phyloP scores from a whole-genome alignment of 331 rosid species.

The Malus hybrid region DNA sequence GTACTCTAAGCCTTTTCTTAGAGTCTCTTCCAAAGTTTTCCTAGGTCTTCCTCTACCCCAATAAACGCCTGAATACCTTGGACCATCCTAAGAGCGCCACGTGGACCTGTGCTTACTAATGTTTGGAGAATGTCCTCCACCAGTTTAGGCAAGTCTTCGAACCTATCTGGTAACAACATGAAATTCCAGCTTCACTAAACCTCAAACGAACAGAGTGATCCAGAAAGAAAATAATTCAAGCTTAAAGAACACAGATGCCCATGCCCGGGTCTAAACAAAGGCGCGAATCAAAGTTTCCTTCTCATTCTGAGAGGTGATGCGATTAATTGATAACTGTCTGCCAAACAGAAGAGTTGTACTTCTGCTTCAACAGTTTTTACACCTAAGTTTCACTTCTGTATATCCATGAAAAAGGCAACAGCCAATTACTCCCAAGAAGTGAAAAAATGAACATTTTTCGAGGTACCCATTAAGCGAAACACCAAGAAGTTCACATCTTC shows the following conservation, averaged over 20 bases:
- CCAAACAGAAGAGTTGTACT: no score
- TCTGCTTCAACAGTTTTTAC: no score
- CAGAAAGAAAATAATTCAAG: no score
- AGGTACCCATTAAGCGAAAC: background rate
- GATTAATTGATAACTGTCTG: no score
- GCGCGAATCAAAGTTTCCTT: no score
- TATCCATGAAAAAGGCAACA: background rate
- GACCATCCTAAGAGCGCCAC: constrained; percentile 77
- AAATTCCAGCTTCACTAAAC: constrained; percentile 8
- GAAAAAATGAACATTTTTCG: background rate
- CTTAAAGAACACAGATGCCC: no score
- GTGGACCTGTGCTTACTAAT: constrained; percentile 76
- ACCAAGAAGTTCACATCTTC: background rate
- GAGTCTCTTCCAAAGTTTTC: no score
- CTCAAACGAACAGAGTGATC: background rate
- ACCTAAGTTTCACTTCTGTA: background rate
- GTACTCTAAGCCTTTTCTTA: no score
- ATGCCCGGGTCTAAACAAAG: no score
- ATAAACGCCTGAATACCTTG: constrained; percentile 87
- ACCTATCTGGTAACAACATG: constrained; percentile 44
- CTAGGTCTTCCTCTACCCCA: no score
- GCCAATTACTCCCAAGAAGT: background rate
- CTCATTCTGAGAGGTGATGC: no score
- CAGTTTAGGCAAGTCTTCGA: constrained; percentile 68
- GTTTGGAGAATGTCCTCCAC: constrained; percentile 89